Percentiles rank a stretch among this genome's conserved stretches.
These are phyloP conservation scores for Cordyceps javanica DNA, from an alignment of 2,329 filamentous ascomycete genomes.

Conservation along the genomic window DNA sequence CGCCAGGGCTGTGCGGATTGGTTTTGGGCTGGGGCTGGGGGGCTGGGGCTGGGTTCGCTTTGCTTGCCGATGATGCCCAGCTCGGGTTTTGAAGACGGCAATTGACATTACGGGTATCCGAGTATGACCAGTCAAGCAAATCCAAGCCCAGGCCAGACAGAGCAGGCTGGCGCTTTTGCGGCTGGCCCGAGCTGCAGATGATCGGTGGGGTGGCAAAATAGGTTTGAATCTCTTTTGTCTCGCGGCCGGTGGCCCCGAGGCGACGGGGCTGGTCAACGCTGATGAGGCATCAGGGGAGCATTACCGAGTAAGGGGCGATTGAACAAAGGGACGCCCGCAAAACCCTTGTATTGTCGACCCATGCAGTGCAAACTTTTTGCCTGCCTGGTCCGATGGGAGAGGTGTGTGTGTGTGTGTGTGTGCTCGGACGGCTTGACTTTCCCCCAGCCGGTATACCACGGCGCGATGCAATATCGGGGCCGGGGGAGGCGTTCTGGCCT, in stretches of 20 bases:
- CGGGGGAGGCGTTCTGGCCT: background rate
- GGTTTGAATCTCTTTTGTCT: background rate
- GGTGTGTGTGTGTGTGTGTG: background rate
- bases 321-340: background rate
- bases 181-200: background rate
- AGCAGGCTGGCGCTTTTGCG: background rate
- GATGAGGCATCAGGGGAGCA: background rate
- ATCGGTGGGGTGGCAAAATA: background rate
- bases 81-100: background rate
- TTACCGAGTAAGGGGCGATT: background rate
- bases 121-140: too few species aligned
- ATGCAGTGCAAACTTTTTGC: background rate
- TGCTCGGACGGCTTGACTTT: background rate
- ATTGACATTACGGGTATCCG: background rate
- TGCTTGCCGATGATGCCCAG: background rate
- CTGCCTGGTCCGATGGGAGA: background rate
- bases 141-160: too few species aligned
- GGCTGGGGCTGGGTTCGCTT: background rate
- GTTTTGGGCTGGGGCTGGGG: background rate
- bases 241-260: background rate
- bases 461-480: background rate
- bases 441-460: background rate
- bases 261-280: background rate
- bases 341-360: background rate
- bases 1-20: background rate